Percentiles rank a stretch among this genome's conserved stretches.
These are phyloP conservation scores for Pulveroboletus sp. DNA, from an alignment of 768 basidiomycete genomes.

Conservation along the genomic window DNA sequence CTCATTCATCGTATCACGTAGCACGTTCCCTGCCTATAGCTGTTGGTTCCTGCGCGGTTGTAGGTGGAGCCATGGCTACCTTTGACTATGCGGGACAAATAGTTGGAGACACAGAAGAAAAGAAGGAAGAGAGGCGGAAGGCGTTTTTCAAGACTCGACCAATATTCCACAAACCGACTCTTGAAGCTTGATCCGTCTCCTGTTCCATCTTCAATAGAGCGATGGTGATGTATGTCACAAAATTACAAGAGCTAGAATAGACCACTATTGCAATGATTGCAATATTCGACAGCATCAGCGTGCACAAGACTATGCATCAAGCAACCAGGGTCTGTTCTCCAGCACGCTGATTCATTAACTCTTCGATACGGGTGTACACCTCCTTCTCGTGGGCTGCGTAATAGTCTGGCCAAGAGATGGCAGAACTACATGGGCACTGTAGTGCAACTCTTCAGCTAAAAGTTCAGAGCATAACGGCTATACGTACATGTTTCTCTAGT, in stretches of 20 bases:
- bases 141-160: slow-evolving; percentile 78
- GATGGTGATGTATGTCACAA: slow-evolving; percentile 12
- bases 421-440: slow-evolving; percentile 41
- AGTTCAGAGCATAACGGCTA: not conserved
- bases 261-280: no score
- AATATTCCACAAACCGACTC: slow-evolving; percentile 31
- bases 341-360: slow-evolving; percentile 20
- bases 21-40: slow-evolving; percentile 84
- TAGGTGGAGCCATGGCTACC: slow-evolving; percentile 77
- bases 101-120: slow-evolving; percentile 41
- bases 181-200: slow-evolving; percentile 16
- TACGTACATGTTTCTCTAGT: slow-evolving; percentile 44
- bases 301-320: no score
- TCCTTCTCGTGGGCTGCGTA: slow-evolving; percentile 42
- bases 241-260: slow-evolving; percentile 14
- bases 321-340: slow-evolving; percentile 11
- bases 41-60: slow-evolving; percentile 68
- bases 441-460: not conserved
- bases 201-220: slow-evolving; percentile 17
- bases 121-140: slow-evolving; percentile 65
- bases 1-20: slow-evolving; percentile 31
- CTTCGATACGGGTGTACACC: slow-evolving; percentile 41
- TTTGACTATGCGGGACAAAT: slow-evolving; percentile 77
- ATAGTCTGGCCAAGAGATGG: slow-evolving; percentile 47
- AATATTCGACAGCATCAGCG: no score